Evolutionary conservation across 169 alveolate genomes (phyloP).

Genomic region (Toxoplasma gondii): DNA sequence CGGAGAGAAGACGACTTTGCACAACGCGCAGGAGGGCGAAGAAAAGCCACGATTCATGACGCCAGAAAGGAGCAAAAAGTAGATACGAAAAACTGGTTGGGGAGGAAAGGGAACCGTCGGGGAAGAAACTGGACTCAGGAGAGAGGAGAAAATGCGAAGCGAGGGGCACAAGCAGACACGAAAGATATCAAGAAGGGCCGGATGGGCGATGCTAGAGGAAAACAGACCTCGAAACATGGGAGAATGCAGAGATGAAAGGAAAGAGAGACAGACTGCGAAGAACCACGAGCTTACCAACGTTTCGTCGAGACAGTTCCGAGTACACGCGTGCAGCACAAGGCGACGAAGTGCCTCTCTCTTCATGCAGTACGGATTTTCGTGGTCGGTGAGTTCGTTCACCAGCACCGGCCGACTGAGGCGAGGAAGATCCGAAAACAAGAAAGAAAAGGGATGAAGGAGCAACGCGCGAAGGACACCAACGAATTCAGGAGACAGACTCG

Average conservation of each 20-base stretch:
- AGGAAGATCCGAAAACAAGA: not conserved
- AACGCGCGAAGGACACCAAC: not conserved
- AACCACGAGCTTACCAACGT: constrained; percentile 42
- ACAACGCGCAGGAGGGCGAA: too few relatives aligned
- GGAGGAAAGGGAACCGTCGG: too few relatives aligned
- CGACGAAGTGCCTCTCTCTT: constrained; percentile 67
- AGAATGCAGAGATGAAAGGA: not conserved
- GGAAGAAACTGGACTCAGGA: too few relatives aligned
- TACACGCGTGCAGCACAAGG: constrained; percentile 64
- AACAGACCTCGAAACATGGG: too few relatives aligned
- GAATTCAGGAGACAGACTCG: not conserved
- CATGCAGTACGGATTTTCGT: constrained; percentile 72
- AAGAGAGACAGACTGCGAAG: not conserved
- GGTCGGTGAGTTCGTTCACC: constrained; percentile 70
- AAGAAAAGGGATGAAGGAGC: not conserved
- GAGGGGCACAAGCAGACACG: not conserved
- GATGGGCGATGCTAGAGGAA: too few relatives aligned
- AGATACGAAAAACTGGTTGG: not conserved
- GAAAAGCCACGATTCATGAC: not conserved
- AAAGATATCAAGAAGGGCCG: too few relatives aligned
- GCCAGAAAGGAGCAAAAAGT: not conserved
- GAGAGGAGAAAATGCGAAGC: not conserved
- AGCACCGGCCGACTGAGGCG: constrained; percentile 72
- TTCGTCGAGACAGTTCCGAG: constrained; percentile 70
- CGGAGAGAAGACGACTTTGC: too few relatives aligned